A percentile compares a stretch with the other conserved stretches of the same genome.
phyloP scores from a whole-genome alignment of 2,329 filamentous ascomycete genomes.

The Fonsecaea multimorphosa region DNA sequence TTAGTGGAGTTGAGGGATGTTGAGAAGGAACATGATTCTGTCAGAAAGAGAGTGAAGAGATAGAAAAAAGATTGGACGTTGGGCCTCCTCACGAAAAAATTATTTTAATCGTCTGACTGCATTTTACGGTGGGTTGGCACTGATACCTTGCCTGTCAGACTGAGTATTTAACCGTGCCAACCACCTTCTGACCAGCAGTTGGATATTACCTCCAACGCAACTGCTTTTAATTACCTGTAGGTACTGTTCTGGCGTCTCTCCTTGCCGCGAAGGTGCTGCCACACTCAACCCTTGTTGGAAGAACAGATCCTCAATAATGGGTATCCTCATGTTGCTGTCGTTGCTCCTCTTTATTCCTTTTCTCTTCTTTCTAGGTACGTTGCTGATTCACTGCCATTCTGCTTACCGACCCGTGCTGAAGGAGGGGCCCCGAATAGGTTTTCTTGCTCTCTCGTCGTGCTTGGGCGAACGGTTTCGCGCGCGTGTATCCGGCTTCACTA shows the following conservation, averaged over 20 bases:
- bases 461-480: conserved; percentile 60
- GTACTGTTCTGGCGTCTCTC: neutral
- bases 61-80: neutral
- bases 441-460: conserved; percentile 62
- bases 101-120: conserved; percentile 11
- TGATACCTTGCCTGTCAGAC: neutral
- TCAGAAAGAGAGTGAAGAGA: neutral
- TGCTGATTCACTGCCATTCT: neutral
- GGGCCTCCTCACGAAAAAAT: conserved; percentile 7
- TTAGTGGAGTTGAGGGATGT: neutral
- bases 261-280: neutral
- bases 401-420: neutral
- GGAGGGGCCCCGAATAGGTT: conserved; percentile 44
- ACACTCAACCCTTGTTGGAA: neutral
- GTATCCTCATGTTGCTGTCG: conserved; percentile 30
- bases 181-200: neutral
- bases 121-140: neutral
- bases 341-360: conserved; percentile 34
- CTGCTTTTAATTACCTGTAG: too few species aligned
- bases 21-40: neutral
- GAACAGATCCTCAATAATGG: conserved; percentile 18
- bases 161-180: neutral
- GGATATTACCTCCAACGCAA: neutral
- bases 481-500: conserved; percentile 52
- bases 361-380: conserved; percentile 34